Conservation (phyloP, 768 basidiomycete species). For the Gymnopilus junonius region DNA sequence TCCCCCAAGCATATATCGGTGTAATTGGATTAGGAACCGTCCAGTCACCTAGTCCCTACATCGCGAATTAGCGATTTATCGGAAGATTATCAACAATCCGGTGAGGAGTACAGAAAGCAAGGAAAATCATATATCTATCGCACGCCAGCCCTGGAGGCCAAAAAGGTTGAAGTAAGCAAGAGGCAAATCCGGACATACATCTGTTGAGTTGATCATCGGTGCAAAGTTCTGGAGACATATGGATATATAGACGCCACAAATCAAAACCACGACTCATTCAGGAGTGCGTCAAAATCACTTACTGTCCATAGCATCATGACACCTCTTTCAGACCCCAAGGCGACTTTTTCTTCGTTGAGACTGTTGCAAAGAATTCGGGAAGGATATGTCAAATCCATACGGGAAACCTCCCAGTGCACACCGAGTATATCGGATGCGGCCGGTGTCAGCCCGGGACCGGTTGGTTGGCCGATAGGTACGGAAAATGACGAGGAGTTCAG, state of each 20-base stretch:
- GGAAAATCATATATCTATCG: constrained; percentile 10
- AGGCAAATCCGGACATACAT: constrained; percentile 29
- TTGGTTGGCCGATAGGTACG: constrained; percentile 45
- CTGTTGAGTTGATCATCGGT: constrained; percentile 22
- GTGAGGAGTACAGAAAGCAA: constrained; percentile 4
- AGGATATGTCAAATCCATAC: constrained; percentile 16
- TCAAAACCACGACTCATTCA: not conserved
- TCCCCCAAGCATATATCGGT: constrained; percentile 5
- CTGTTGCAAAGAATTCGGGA: constrained; percentile 11
- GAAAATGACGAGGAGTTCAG: constrained; percentile 43
- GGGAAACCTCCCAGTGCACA: constrained; percentile 8
- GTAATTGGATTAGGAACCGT: not conserved
- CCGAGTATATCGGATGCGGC: constrained; percentile 30
- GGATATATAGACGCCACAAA: constrained; percentile 19
- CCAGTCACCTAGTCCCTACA: not conserved
- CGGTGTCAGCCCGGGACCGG: constrained; percentile 36
- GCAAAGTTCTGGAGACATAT: constrained; percentile 14
- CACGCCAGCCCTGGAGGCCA: constrained; percentile 24
- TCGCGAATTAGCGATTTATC: constrained; percentile 18
- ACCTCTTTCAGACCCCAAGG: constrained; percentile 7
- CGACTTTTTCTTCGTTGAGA: constrained; percentile 3
- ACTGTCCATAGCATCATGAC: not conserved
- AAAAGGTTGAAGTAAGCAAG: constrained; percentile 28
- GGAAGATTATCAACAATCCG: constrained; percentile 24
- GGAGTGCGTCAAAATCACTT: constrained; percentile 7